Base-by-base conservation (phyloP, 805 yeast species). In the Pichia insulana region DNA sequence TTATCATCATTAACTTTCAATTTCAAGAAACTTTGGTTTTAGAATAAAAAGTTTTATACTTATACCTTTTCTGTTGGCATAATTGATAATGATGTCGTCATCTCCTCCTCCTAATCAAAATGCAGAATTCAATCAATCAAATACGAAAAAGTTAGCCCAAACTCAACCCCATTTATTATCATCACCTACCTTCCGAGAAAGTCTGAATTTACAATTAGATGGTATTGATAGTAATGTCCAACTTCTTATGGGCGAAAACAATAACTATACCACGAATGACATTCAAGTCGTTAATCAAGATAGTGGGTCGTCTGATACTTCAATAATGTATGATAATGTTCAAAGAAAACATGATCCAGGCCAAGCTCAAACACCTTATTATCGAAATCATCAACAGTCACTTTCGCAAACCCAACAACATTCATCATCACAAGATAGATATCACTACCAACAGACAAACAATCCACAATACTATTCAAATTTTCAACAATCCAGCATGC, bases 11-110 rank as follows among this genome's bases (percentile, higher is more conserved):
- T 22, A 6, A 22, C 25, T 22, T 22, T 22, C 5, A 22, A 22
- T 22, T 22, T 8, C 25, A 8, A 22, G 8, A 22, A 22, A 22
- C 5, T 22, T 22, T 5, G 8, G 8, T 22, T 22, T 22, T 22
- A 6, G 25, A 22, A 22, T 22, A 22, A 22, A 22, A 11, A 28
- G 13, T 12, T 7, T 7, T 28, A 28, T 28, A 7, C 31, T 7
- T 28, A 28, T 28, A 19, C 25, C 22, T 25, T n/a, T 17, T 17
- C 19, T 15, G 5, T 18, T 18, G 15, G 17, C n/a, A 27, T 8
- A 30, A 12, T 15, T 38, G 34, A 42, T 39, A 34, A 60, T 60
- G 64, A 60, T 60, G 64, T 57, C 64, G 43, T 60, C 64, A 50
- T 58, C 63, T 36, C 64, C 64, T 39, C 62, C 64, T 36, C 60